phyloP scores from a whole-genome alignment of 2,329 filamentous ascomycete genomes.

The Trichophyton benhamiae region DNA sequence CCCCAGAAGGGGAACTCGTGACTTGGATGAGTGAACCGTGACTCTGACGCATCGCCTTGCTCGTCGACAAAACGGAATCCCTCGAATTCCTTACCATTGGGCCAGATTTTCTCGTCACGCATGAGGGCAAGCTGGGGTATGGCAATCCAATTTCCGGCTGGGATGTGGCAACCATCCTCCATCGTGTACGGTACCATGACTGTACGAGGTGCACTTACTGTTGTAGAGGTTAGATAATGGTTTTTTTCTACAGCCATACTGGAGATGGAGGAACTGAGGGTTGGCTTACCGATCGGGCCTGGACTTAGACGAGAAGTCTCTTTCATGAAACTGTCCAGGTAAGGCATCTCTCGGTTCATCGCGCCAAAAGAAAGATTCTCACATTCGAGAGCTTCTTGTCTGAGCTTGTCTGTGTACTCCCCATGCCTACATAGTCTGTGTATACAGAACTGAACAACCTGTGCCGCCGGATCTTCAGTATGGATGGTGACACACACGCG shows the following conservation, averaged over 20 bases:
- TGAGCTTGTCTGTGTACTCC: constrained; percentile 15
- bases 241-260: not conserved
- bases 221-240: not conserved
- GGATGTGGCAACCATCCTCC: not conserved
- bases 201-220: not conserved
- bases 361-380: constrained; percentile 1
- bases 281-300: constrained; percentile 10
- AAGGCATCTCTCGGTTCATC: constrained; percentile 11
- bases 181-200: not conserved
- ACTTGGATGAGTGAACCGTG: not conserved
- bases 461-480: not conserved
- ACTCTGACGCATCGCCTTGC: not conserved
- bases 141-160: not conserved
- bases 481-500: not conserved
- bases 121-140: not conserved
- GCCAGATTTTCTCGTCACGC: not conserved
- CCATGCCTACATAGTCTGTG: constrained; percentile 11
- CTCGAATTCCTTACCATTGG: not conserved
- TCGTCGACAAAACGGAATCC: not conserved
- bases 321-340: constrained; percentile 18
- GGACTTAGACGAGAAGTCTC: constrained; percentile 15
- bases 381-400: constrained; percentile 13
- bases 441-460: not conserved
- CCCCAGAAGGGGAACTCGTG: not conserved
- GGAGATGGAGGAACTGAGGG: not conserved